Base-by-base conservation (phyloP, 768 basidiomycete species). In the Leccinum variicolor region DNA sequence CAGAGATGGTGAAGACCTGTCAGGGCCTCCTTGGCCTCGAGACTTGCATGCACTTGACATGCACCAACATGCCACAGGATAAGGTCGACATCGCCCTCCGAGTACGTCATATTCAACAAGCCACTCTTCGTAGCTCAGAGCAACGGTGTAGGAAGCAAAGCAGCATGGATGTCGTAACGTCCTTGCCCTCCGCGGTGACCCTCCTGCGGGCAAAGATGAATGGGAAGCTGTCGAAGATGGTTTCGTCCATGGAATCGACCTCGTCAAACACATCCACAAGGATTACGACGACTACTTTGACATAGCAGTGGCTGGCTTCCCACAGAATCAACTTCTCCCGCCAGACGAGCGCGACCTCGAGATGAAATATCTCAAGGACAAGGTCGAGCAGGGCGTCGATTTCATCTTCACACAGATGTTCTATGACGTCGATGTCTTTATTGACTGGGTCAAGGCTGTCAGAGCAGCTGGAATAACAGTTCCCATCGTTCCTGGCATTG, bases 391-490 rank as follows among this genome's bases (percentile, higher is more conserved):
- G 10, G 94, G 95, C 39, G 90, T 87, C 59, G 81, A 85, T 69
- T 92, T 96, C 76, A 97, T 98, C 74, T 97, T 98, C 78, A 97
- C 95, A 0, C 95, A 98, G 73, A 94, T 98, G 92, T 98, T 98
- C 77, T 97, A 95, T 75, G 95, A 97, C 65, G 86, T 89, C 50
- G 82, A 92, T 33, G 69, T 98, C 64, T 98, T 99, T 76, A 85
- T 97, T 66, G 79, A 80, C 51, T 99, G 97, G 97, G 94, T 91
- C 41, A 85, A 84, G 59, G 77, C 83, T 46, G 84, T 93, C 31
- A 84, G 94, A 57, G 89, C 79, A 11, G 91, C 89, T 0, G 94
- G 93, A 7, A 94, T 95, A 70, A 90, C 86, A 2, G 79, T 94
- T 28, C 94, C 94, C 17, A 90, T 96, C 63, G 87, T 95, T 13